Base-by-base conservation (phyloP, 257 asterid species). In the Ehretia macrophylla region DNA sequence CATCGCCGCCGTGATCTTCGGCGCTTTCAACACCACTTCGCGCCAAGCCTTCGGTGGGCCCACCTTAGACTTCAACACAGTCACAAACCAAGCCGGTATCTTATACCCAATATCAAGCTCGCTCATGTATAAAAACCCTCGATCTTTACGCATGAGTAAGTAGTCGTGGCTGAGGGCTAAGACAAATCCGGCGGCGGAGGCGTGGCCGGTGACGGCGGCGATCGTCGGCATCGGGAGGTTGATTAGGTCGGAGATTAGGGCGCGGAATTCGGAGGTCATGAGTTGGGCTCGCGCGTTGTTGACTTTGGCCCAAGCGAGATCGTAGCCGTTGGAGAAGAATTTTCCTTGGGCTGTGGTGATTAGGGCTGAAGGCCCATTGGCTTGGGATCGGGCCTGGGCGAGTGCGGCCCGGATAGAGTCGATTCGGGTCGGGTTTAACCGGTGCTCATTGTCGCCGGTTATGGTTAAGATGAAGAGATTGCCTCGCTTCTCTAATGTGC, bases 311-410 rank as follows among this genome's bases (percentile, higher is more conserved):
- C 95, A 84, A 0, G 59, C 18, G 8, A 84, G 85, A 63, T 84
- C 95, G 76, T 76, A 87, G 17, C 95, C 95, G 55, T 80, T 87
- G 78, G 88, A 80, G 83, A 80, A 87, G 75, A 80, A 84, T 53
- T 87, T 82, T 38, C 95, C 95, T 3, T 82, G 72, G n/a, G 90
- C 75, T 10, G 88, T 80, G 65, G 94, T 87, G 74, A 84, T 75
- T 35, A 84, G 86, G 58, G 79, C 88, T 5, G 83, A n/a, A 51
- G 87, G 74, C 23, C 70, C 66, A n/a, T 42, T 60, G 19, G 74
- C 37, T 19, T 77, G 78, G 53, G 78, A 54, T 51, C 57, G 59
- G 58, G 51, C 78, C 39, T 58, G 83, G 37, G 20, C 32, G 47
- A 84, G 79, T 8, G 79, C 81, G 40, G 70, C 49, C n/a, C 77